Base-by-base conservation (phyloP, 192 early-diverging fungal genomes). In the Entomortierella beljakovae region DNA sequence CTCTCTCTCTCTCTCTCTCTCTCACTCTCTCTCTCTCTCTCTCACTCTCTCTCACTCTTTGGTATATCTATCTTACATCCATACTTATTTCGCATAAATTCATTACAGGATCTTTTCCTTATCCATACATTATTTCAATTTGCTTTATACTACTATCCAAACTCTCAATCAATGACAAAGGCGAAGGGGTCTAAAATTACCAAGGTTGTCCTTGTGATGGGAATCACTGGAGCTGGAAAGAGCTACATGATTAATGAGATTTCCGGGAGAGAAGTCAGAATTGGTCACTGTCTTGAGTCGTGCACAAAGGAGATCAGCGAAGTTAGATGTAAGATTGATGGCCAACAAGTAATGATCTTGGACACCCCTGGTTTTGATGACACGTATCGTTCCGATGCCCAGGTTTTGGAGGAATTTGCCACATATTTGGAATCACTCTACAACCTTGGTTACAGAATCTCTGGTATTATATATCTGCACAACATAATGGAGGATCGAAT, bases 351-450 rank as follows among this genome's bases (percentile, higher is more conserved):
- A 7, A 20, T 32, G 6, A 28, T 56, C 32, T 7, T 56, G 25
- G 54, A 56, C 20, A 56, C 54, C 3, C 54, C 54, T 56, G 54
- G 54, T 6, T 56, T 56, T 33, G 54, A 56, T 20, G 54, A 56
- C 25, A 56, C 54, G 9, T 7, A 56, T 25, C 54, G 54, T 28
- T 56, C 54, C 25, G 54, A 56, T 20, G 31, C 54, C 25, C 6
- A 56, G 54, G 54, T 56, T 33, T 32, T 56, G 29, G 5, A 15
- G 13, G 54, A 56, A 6, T 16, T 56, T 25, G 54, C 54, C 29
- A 15, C 10, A 28, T 33, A 26, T 26, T 29, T 56, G 6, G 54
- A 13, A 6, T 5, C 4, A 29, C 54, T 56, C 25, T 56, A 56
- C 54, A 31, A 25, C 7, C 20, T 9, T 6, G 54, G 20, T 9